Percentiles rank a stretch among this genome's conserved stretches.
phyloP scores from a whole-genome alignment of 169 alveolate species.

The Cryptosporidium canis region DNA sequence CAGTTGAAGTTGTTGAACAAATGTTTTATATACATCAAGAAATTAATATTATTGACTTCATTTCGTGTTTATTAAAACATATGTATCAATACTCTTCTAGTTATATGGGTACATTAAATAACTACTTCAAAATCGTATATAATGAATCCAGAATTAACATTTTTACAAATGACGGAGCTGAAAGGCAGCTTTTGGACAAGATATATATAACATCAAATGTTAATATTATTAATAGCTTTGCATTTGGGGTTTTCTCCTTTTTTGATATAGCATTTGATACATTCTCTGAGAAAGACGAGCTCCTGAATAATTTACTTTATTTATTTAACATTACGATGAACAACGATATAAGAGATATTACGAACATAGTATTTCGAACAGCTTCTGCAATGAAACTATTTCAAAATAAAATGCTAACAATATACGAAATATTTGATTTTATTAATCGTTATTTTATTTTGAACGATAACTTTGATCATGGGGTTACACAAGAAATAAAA shows the following conservation, averaged over 20 bases:
- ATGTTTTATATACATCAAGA: constrained; percentile 11
- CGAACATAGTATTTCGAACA: constrained; percentile 15
- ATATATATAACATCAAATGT: not conserved
- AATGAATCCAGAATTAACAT: not conserved
- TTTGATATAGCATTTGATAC: constrained; percentile 27
- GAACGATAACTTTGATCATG: not conserved
- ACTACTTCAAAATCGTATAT: not conserved
- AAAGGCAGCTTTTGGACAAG: not conserved
- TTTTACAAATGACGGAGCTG: not conserved
- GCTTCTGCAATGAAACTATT: constrained; percentile 19
- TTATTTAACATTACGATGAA: not conserved
- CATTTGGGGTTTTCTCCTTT: constrained; percentile 51
- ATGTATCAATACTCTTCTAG: not conserved
- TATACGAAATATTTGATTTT: not conserved
- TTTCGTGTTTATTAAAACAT: not conserved
- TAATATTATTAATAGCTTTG: not conserved
- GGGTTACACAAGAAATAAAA: not conserved
- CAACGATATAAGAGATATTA: not conserved
- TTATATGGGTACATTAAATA: constrained; percentile 1
- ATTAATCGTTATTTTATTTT: not conserved
- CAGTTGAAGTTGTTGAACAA: constrained; percentile 4
- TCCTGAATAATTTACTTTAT: constrained; percentile 10
- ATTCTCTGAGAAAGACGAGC: constrained; percentile 19
- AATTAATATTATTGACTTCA: constrained; percentile 1
- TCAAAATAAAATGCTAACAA: not conserved